Percentiles rank a stretch among this genome's conserved stretches.
Evolutionary conservation across 495 filamentous ascomycete genomes (phyloP).

Genomic region (Cenococcum geophilum): DNA sequence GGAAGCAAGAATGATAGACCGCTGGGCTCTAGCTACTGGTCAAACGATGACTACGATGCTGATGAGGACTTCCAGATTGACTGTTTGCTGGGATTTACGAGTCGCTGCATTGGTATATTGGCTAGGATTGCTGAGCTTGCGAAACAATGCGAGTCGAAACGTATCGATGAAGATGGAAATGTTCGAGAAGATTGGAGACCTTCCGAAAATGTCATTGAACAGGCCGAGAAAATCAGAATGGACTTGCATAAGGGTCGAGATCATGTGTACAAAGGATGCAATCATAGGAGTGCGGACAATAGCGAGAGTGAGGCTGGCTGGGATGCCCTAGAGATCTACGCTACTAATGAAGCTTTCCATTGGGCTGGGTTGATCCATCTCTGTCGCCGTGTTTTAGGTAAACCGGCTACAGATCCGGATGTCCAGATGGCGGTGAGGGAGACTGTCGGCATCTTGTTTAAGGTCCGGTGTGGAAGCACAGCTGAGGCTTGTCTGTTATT

Average conservation of each 20-base stretch:
- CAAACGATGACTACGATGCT: slow-evolving; percentile 42
- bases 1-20: slow-evolving; percentile 58
- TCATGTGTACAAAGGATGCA: slow-evolving; percentile 41
- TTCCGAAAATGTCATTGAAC: slow-evolving; percentile 45
- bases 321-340: slow-evolving; percentile 60
- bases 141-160: slow-evolving; percentile 60
- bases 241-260: slow-evolving; percentile 47
- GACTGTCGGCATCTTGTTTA: slow-evolving; percentile 56
- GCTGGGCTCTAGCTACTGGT: slow-evolving; percentile 49
- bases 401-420: slow-evolving; percentile 46
- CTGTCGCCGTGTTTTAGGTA: slow-evolving; percentile 63
- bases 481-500: slow-evolving; percentile 75
- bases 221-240: slow-evolving; percentile 51
- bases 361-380: slow-evolving; percentile 75
- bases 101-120: slow-evolving; percentile 56
- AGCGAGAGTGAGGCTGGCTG: slow-evolving; percentile 39
- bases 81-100: slow-evolving; percentile 66
- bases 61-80: slow-evolving; percentile 46
- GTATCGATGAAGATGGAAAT: slow-evolving; percentile 53
- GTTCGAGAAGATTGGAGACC: slow-evolving; percentile 55
- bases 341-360: slow-evolving; percentile 76
- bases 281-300: slow-evolving; percentile 34
- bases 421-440: slow-evolving; percentile 60
- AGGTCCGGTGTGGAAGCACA: slow-evolving; percentile 58
- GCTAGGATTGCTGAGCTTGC: slow-evolving; percentile 69